Conservation (phyloP, 768 basidiomycete genomes). For the Mycena olivaceomarginata region DNA sequence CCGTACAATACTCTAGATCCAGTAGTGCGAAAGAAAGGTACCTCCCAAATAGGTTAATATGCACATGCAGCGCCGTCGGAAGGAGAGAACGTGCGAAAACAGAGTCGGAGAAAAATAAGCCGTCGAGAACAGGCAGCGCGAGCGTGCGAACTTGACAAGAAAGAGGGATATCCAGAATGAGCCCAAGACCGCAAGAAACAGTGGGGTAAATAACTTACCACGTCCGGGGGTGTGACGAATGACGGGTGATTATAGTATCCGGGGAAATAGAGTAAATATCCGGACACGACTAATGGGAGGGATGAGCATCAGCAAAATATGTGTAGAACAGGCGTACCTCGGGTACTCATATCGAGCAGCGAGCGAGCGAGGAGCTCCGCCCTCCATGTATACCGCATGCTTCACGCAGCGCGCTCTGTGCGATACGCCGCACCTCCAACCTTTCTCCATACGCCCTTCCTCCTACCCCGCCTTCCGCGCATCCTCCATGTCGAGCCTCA, state of each 20-base stretch:
- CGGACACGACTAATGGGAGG: not conserved
- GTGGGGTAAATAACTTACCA: not conserved
- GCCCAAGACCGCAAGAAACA: not conserved
- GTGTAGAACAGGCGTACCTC: not conserved
- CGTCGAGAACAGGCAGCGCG: not conserved
- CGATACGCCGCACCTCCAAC: not conserved
- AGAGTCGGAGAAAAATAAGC: slow-evolving; percentile 1
- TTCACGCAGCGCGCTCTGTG: not conserved
- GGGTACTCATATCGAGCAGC: not conserved
- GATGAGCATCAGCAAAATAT: not conserved
- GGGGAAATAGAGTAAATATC: not conserved
- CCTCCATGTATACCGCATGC: not conserved
- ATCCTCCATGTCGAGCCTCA: not conserved
- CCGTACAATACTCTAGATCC: not conserved
- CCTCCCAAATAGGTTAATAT: not conserved
- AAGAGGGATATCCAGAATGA: not conserved
- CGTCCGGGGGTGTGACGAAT: not conserved
- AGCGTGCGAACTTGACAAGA: not conserved
- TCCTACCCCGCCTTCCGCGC: not conserved
- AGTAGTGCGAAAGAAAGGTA: slow-evolving; percentile 1
- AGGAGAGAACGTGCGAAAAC: not conserved
- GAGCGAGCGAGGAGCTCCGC: not conserved
- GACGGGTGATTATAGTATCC: not conserved
- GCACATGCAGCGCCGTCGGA: not conserved
- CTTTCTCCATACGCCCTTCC: not conserved